Percentiles rank a stretch among this genome's conserved stretches.
Conservation (phyloP, 2,329 filamentous ascomycete species). For the Tolypocladium ovalisporum region DNA sequence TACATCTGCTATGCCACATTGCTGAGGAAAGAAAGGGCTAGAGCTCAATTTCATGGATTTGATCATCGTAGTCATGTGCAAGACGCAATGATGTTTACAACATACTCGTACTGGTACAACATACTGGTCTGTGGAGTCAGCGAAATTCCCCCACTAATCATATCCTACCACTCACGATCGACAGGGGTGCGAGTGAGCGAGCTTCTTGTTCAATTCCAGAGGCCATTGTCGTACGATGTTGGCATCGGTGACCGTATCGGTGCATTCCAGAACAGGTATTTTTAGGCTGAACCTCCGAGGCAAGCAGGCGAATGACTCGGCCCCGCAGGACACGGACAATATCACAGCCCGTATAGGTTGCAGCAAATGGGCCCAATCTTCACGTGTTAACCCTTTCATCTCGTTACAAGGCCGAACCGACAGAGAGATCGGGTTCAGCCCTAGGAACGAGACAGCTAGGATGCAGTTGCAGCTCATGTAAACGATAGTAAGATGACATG, state of each 20-base stretch:
- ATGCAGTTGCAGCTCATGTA: neutral
- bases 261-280: neutral
- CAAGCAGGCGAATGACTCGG: neutral
- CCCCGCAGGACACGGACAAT: neutral
- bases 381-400: neutral
- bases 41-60: too few relatives aligned
- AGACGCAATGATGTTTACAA: too few relatives aligned
- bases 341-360: neutral
- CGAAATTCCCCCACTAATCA: too few relatives aligned
- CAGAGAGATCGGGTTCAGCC: neutral
- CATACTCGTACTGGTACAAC: too few relatives aligned
- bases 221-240: neutral
- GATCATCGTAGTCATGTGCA: too few relatives aligned
- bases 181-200: too few relatives aligned
- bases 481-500: neutral
- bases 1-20: neutral
- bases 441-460: neutral
- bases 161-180: too few relatives aligned
- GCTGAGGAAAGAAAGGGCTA: neutral
- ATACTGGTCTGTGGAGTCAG: too few relatives aligned
- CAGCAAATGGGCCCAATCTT: neutral
- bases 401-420: neutral
- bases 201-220: neutral
- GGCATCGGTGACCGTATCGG: neutral
- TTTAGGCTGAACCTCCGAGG: neutral